Conservation (phyloP, 352 stramenopile genomes). For the Phytophthora agathidicida region DNA sequence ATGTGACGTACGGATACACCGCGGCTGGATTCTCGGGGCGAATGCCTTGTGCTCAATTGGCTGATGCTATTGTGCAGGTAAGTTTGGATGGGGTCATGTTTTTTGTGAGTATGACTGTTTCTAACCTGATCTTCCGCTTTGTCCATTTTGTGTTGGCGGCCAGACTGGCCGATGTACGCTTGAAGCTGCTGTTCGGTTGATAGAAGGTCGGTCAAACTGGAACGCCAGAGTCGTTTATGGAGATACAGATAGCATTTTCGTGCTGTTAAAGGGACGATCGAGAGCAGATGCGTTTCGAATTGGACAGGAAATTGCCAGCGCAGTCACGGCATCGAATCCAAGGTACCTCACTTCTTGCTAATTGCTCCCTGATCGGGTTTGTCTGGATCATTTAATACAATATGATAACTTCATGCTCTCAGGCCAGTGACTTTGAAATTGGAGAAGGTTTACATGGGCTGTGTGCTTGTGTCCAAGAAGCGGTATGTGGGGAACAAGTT, state of each 20-base stretch:
- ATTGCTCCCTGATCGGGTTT: not conserved
- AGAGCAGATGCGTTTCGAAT: conserved; percentile 95
- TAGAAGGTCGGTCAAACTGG: conserved; percentile 86
- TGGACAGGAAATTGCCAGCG: conserved; percentile 89
- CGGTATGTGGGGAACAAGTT: conserved; percentile 92
- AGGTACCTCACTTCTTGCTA: conserved; percentile 37
- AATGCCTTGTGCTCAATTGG: conserved; percentile 96
- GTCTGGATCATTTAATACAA: not conserved
- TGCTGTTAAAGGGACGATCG: conserved; percentile 94
- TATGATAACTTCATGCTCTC: not conserved
- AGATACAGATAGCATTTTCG: conserved; percentile 99
- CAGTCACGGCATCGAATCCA: conserved; percentile 87
- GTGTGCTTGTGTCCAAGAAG: conserved; percentile 95
- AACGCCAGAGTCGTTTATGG: conserved; percentile 95
- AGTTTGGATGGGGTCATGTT: conserved; percentile 1
- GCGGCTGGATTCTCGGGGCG: conserved; percentile 97
- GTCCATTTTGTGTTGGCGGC: conserved; percentile 10
- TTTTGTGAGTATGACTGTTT: not conserved
- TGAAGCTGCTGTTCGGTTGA: conserved; percentile 92
- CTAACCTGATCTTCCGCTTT: not conserved
- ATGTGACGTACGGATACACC: conserved; percentile 99
- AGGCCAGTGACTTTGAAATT: conserved; percentile 85
- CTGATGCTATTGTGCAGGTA: conserved; percentile 98
- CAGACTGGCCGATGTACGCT: conserved; percentile 91
- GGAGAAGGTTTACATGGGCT: conserved; percentile 94